A percentile compares a stretch with the other conserved stretches of the same genome.
phyloP scores from a whole-genome alignment of 2,329 filamentous ascomycete genomes.

The Botryotinia narcissicola region DNA sequence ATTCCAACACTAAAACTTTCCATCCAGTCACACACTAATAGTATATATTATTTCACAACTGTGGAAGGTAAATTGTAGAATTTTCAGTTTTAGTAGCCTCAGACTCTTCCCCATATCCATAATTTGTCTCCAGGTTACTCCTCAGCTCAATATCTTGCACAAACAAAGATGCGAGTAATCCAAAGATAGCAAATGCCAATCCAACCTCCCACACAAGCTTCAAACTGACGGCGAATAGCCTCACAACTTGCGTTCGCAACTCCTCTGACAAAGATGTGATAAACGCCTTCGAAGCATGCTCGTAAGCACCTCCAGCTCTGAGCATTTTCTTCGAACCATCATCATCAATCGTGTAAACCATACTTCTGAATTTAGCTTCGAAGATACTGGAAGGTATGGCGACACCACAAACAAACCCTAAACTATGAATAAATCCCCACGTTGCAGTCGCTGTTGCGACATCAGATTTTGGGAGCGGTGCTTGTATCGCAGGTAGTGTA shows the following conservation, averaged over 20 bases:
- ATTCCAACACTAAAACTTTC: not conserved
- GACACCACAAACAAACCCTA: not conserved
- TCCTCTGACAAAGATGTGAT: not conserved
- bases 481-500: not conserved
- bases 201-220: not conserved
- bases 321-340: not conserved
- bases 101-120: not conserved
- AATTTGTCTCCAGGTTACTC: not conserved
- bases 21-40: not conserved
- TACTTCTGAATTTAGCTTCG: not conserved
- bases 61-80: accelerated
- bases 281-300: not conserved
- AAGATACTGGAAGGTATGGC: not conserved
- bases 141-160: not conserved
- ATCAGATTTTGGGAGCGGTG: not conserved
- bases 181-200: not conserved
- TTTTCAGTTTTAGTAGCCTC: not conserved
- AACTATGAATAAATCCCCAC: not conserved
- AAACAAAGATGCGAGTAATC: not conserved
- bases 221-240: not conserved
- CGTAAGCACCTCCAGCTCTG: not conserved
- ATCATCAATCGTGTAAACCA: not conserved
- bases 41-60: not conserved
- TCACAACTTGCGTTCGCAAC: not conserved
- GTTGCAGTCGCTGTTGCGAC: not conserved